Base-by-base conservation (phyloP, 1,284 basidiomycete species). In the Marasmius fiardii region DNA sequence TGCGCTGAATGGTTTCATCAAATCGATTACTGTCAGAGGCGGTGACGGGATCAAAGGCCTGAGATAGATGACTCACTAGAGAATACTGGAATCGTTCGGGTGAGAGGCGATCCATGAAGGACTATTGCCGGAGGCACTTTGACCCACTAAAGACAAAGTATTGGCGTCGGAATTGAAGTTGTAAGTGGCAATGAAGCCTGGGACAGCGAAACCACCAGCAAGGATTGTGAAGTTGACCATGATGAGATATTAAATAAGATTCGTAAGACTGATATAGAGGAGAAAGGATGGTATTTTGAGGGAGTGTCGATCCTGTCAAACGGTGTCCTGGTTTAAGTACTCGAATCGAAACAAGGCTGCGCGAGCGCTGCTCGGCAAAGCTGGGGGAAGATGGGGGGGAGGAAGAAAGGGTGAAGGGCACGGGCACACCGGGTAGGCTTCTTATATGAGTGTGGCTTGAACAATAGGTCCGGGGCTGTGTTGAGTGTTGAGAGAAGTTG, bases 141-240 rank as follows among this genome's bases (percentile, higher is more conserved):
- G 65, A 31, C 68, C 59, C 33, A 70, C 59, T 53, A 77, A 67
- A 8, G 70, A 66, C 45, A 81, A 61, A 7, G 67, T 66, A 26
- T 65, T 60, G 11, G 71, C 61, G 20, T 76, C 69, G 2, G 72
- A 70, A 56, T 76, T 66, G 60, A 80, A 78, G n/a, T 73, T 54
- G 60, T 79, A 79, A 14, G 76, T 73, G 31, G 74, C 72, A 37
- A 81, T 68, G 52, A 74, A 76, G 37, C 72, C 60, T n/a, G 72
- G 71, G 2, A 56, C 51, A 18, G 56, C 45, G 63, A 72, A 79
- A 23, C 78, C 77, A 43, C 80, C 78, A 24, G 76, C 77, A 43
- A 81, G 73, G 57, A 81, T 76, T 14, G 71, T 78, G 58, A 78
- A 76, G 55, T 75, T 75, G 62, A 80, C 78, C 78, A 80, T 80